These are phyloP conservation scores for Astrothelium macrocarpum DNA, from an alignment of 495 filamentous ascomycete species.

Conservation along the genomic window DNA sequence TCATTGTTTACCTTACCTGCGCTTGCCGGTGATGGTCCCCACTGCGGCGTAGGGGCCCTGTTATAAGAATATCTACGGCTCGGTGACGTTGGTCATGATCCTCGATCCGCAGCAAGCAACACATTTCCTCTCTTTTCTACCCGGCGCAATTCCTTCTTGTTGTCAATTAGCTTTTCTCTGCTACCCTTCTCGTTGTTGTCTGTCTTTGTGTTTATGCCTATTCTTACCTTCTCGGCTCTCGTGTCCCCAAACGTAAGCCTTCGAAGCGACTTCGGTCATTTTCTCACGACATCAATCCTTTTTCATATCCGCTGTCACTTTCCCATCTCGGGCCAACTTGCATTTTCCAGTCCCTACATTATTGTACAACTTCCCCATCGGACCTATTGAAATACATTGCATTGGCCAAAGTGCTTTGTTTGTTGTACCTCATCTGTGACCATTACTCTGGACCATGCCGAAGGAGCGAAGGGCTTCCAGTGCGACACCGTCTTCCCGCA, in stretches of 20 bases:
- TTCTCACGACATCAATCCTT: background rate
- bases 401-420: background rate
- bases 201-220: background rate
- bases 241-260: background rate
- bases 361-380: background rate
- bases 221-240: conserved; percentile 4
- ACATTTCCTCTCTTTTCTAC: conserved; percentile 2
- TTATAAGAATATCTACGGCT: conserved; percentile 6
- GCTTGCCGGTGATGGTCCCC: conserved; percentile 2
- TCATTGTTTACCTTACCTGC: conserved; percentile 5
- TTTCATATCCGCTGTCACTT: background rate
- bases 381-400: background rate
- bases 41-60: conserved; percentile 4
- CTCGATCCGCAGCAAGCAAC: conserved; percentile 7
- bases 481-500: background rate
- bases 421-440: background rate
- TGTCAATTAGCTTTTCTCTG: background rate
- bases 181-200: background rate
- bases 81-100: conserved; percentile 5
- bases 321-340: background rate
- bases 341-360: conserved; percentile 2
- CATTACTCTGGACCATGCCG: conserved; percentile 14
- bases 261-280: background rate
- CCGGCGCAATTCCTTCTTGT: background rate
- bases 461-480: conserved; percentile 17